Percentiles rank a stretch among this genome's conserved stretches.
These are phyloP conservation scores for Carex scoparia DNA, from an alignment of 176 grass and related monocot genomes.

Conservation along the genomic window DNA sequence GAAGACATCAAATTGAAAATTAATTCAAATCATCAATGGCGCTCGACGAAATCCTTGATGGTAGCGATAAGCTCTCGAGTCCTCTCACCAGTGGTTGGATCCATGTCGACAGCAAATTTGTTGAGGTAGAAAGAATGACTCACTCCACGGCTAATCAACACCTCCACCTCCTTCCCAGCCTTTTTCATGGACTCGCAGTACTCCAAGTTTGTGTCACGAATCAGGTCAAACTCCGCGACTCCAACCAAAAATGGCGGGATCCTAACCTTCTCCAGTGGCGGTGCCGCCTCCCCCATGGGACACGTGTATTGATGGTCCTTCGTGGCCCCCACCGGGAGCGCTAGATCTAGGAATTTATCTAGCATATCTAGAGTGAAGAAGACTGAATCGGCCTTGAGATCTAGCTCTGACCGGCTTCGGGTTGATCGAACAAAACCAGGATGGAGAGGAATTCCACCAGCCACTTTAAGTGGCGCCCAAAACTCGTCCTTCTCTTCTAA, in stretches of 20 bases:
- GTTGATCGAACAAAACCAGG: conserved; percentile 69
- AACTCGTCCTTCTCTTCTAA: not conserved
- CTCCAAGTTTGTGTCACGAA: conserved; percentile 75
- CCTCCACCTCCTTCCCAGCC: conserved; percentile 68
- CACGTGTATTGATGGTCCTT: conserved; percentile 85
- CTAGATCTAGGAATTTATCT: conserved; percentile 58
- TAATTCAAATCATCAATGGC: conserved; percentile 30
- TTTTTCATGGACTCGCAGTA: conserved; percentile 57
- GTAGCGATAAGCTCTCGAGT: conserved; percentile 55
- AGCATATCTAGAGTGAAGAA: conserved; percentile 92
- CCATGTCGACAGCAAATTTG: conserved; percentile 78
- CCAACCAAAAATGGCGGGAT: conserved; percentile 60
- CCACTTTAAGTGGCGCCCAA: conserved; percentile 49
- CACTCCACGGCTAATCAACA: conserved; percentile 55
- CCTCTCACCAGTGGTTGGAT: conserved; percentile 48
- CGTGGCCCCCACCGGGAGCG: conserved; percentile 54
- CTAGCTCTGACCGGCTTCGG: conserved; percentile 69
- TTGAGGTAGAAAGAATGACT: conserved; percentile 95
- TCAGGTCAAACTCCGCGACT: conserved; percentile 65
- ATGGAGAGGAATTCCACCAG: conserved; percentile 67
- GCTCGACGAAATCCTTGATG: conserved; percentile 53
- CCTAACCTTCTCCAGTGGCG: conserved; percentile 43
- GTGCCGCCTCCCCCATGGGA: conserved; percentile 57
- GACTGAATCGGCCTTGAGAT: conserved; percentile 37
- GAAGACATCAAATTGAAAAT: not conserved